A percentile compares a stretch with the other conserved stretches of the same genome.
Conservation (phyloP, 495 filamentous ascomycete species). For the Podospora sp. region DNA sequence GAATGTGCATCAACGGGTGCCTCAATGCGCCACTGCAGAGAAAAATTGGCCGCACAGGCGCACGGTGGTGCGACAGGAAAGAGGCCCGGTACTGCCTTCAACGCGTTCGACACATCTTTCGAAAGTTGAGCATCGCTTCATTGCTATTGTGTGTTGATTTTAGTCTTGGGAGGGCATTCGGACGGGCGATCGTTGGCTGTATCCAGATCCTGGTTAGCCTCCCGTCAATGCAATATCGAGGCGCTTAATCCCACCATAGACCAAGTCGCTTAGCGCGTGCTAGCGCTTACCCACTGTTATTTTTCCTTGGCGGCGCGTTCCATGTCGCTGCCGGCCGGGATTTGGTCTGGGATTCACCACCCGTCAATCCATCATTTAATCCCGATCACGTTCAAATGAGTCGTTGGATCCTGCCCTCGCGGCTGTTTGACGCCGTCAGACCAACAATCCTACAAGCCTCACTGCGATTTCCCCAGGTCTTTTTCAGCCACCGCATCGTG, state of each 20-base stretch:
- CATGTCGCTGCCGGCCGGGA: not conserved
- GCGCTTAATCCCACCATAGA: not conserved
- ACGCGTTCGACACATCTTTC: conserved; percentile 16
- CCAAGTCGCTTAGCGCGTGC: not conserved
- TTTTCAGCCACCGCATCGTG: not conserved
- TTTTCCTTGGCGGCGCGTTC: not conserved
- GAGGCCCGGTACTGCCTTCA: not conserved
- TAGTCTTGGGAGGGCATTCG: not conserved
- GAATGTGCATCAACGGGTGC: not conserved
- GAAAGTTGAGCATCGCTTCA: not conserved
- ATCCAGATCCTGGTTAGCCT: not conserved
- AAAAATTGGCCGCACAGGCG: conserved; percentile 3
- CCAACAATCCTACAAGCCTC: not conserved
- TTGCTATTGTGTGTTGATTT: no score
- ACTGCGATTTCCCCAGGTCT: not conserved
- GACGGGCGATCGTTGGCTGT: not conserved
- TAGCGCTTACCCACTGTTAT: not conserved
- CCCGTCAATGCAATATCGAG: not conserved
- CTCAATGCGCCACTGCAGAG: conserved; percentile 1
- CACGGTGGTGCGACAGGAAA: conserved; percentile 12
- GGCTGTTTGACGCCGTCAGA: not conserved
- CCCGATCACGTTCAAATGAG: not conserved
- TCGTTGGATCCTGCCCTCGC: not conserved
- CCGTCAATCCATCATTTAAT: not conserved
- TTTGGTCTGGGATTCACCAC: not conserved